A percentile compares a stretch with the other conserved stretches of the same genome.
Evolutionary conservation across 176 grass and related monocot genomes (phyloP).

Genomic region (Puya raimondii): DNA sequence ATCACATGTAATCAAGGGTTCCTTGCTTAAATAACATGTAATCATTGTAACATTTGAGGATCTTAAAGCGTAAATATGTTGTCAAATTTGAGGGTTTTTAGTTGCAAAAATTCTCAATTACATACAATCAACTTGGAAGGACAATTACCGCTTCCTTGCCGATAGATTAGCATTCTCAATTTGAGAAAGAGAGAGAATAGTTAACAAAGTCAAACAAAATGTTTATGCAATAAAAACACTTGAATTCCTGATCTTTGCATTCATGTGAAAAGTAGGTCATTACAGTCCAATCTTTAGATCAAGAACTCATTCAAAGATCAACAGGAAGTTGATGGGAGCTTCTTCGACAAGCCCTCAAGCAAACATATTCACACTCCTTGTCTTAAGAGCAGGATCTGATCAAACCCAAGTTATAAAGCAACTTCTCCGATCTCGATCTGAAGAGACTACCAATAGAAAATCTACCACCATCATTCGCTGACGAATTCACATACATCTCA

Average conservation of each 20-base stretch:
- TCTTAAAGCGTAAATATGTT: too few species aligned
- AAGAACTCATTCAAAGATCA: neutral
- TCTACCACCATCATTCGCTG: neutral
- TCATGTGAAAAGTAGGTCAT: neutral
- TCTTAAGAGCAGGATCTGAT: conserved; percentile 19
- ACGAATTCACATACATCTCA: conserved; percentile 5
- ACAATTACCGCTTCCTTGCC: neutral
- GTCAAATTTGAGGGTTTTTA: too few species aligned
- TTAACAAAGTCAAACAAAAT: neutral
- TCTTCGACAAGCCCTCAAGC: neutral
- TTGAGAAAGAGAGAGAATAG: neutral
- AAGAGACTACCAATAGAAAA: conserved; percentile 21
- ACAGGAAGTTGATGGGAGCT: neutral
- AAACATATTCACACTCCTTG: neutral
- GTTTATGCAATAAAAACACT: neutral
- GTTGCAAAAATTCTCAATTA: too few species aligned
- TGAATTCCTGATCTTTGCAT: neutral
- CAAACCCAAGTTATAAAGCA: conserved; percentile 19
- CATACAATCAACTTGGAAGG: too few species aligned
- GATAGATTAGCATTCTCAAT: neutral
- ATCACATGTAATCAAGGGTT: too few species aligned
- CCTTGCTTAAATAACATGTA: too few species aligned
- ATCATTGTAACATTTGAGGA: too few species aligned
- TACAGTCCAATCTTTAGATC: neutral
- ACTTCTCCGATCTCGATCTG: conserved; percentile 28